These are phyloP conservation scores for Aspergillus novoparasiticus DNA, from an alignment of 2,329 filamentous ascomycete genomes.

Conservation along the genomic window DNA sequence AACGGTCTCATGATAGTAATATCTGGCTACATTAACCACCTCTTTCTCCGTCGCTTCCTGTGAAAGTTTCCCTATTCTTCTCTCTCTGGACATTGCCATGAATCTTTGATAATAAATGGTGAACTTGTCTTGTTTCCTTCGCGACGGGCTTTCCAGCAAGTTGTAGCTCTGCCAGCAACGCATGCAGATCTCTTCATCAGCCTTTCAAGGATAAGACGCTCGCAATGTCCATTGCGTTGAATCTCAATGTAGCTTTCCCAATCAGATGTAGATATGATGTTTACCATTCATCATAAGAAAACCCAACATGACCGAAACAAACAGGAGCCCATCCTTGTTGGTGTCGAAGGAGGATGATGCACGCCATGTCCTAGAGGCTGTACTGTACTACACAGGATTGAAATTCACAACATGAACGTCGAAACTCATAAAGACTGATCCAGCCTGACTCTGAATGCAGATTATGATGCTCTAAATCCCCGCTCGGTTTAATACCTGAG, in stretches of 20 bases:
- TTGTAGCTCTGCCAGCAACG: slow-evolving; percentile 45
- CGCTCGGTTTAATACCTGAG: too few relatives aligned
- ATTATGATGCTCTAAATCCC: too few relatives aligned
- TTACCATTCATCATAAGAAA: slow-evolving; percentile 9
- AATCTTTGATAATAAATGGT: slow-evolving; percentile 42
- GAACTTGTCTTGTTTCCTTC: slow-evolving; percentile 29
- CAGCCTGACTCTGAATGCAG: too few relatives aligned
- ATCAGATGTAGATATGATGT: slow-evolving; percentile 30
- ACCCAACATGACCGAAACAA: slow-evolving; percentile 11
- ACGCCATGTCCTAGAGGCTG: too few relatives aligned
- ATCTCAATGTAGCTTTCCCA: slow-evolving; percentile 44
- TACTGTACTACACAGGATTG: too few relatives aligned
- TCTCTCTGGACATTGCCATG: slow-evolving; percentile 30
- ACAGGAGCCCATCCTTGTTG: not conserved
- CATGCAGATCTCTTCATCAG: slow-evolving; percentile 34
- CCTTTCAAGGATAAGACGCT: slow-evolving; percentile 45
- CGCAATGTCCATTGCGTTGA: slow-evolving; percentile 34
- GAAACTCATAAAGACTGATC: too few relatives aligned
- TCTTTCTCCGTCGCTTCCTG: slow-evolving; percentile 22
- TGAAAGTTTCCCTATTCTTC: slow-evolving; percentile 31
- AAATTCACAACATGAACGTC: not conserved
- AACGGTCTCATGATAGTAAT: slow-evolving; percentile 26
- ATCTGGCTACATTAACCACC: slow-evolving; percentile 29
- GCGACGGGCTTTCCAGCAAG: slow-evolving; percentile 48
- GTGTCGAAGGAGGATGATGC: slow-evolving; percentile 10